Evolutionary conservation across 805 yeast genomes (phyloP).

Genomic region (Myxozyma udenii): DNA sequence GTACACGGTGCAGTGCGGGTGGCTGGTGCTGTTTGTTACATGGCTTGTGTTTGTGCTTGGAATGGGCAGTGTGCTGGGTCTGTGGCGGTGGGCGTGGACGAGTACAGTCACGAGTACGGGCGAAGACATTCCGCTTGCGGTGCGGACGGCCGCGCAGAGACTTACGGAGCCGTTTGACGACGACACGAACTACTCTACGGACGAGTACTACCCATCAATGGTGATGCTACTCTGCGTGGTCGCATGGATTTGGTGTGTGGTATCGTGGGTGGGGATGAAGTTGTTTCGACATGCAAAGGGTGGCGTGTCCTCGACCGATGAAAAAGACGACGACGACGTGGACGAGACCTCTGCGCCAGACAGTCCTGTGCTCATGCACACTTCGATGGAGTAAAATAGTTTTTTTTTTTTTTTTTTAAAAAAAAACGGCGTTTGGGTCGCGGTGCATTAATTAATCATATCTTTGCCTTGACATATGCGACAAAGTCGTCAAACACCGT

Average conservation of each 20-base stretch:
- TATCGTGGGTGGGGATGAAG: slow-evolving; percentile 78
- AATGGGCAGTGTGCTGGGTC: slow-evolving; percentile 28
- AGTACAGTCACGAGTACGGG: background rate
- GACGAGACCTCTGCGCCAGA: background rate
- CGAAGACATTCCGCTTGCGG: background rate
- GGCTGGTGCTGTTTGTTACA: slow-evolving; percentile 24
- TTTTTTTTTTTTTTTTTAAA: no score
- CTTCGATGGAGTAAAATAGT: no score
- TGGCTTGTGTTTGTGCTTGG: slow-evolving; percentile 23
- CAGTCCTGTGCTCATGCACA: no score
- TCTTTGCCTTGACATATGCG: slow-evolving; percentile 48
- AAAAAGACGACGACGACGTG: background rate
- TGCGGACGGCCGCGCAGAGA: background rate
- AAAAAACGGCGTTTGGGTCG: no score
- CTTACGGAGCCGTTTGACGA: slow-evolving; percentile 1
- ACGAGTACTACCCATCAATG: slow-evolving; percentile 41
- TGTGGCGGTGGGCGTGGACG: slow-evolving; percentile 31
- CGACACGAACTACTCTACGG: slow-evolving; percentile 38
- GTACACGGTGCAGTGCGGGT: slow-evolving; percentile 29
- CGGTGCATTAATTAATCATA: no score
- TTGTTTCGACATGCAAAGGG: slow-evolving; percentile 77
- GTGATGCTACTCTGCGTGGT: slow-evolving; percentile 39
- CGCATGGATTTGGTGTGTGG: slow-evolving; percentile 66
- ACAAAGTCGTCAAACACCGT: slow-evolving; percentile 79
- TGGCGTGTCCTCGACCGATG: slow-evolving; percentile 36